Conservation (phyloP, 2,329 filamentous ascomycete species). For the Lachnellula cervina region DNA sequence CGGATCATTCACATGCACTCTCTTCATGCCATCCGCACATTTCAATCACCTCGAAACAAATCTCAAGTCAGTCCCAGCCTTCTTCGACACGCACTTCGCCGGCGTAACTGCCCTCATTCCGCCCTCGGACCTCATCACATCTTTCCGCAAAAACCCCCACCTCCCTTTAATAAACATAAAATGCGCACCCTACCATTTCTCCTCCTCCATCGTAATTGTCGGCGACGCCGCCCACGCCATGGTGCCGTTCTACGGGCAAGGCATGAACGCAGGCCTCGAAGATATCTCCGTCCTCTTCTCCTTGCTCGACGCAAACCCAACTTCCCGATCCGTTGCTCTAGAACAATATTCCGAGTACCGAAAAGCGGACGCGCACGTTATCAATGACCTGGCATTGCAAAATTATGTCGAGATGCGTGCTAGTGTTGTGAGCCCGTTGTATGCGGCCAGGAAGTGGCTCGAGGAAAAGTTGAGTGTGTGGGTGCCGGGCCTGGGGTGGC, state of each 20-base stretch:
- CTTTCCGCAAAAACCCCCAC: slow-evolving; percentile 80
- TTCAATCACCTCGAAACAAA: slow-evolving; percentile 64
- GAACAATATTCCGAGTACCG: slow-evolving; percentile 70
- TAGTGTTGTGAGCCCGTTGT: slow-evolving; percentile 72
- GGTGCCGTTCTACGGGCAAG: slow-evolving; percentile 97
- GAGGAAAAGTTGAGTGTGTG: slow-evolving; percentile 79
- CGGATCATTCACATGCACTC: slow-evolving; percentile 88
- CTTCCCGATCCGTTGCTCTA: slow-evolving; percentile 63
- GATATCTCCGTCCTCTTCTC: slow-evolving; percentile 87
- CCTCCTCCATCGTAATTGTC: slow-evolving; percentile 72
- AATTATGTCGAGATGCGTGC: slow-evolving; percentile 95
- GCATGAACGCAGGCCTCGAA: slow-evolving; percentile 95
- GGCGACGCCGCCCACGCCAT: slow-evolving; percentile 96
- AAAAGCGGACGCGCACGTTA: slow-evolving; percentile 74
- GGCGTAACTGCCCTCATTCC: slow-evolving; percentile 73
- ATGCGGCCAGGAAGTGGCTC: slow-evolving; percentile 75
- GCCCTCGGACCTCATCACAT: slow-evolving; percentile 60
- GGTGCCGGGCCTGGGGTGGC: slow-evolving; percentile 75
- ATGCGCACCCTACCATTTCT: slow-evolving; percentile 81
- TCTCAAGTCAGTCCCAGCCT: slow-evolving; percentile 56
- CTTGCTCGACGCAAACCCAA: slow-evolving; percentile 60
- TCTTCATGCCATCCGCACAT: slow-evolving; percentile 73
- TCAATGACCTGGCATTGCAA: slow-evolving; percentile 84
- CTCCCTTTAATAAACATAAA: slow-evolving; percentile 92
- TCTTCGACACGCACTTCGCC: slow-evolving; percentile 82